Evolutionary conservation across 805 yeast genomes (phyloP), one percentile per base, ranked within the genome.

Genomic region (Zygosaccharomyces lentus): DNA sequence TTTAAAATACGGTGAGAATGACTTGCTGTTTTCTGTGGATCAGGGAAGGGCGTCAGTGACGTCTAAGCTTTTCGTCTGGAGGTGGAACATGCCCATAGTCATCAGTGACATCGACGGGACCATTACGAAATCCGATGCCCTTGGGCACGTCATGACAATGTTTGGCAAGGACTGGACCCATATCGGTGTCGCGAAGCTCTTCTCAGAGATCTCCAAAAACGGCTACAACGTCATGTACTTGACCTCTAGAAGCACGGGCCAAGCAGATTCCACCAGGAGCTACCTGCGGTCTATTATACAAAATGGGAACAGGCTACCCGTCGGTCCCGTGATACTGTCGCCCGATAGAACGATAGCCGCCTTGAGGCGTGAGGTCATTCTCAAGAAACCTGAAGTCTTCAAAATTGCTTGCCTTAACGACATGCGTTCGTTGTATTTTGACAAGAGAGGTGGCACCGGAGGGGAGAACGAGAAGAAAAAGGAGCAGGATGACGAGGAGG

Each of bases 281-380:
- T 93, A 93, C 60, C 70, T 93, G 35, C 72, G 77, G 47, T 84
- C 88, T 27, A 82, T 93, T 17, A 77, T 73, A 25, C 99, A 93
- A 63, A 82, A 81, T 40, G 89, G 88, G 1, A 70, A 75, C 47
- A 75, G 73, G 44, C 67, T 93, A 31, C 99, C 99, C 0, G 63
- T 66, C 5, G 99, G 99, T 0, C 99, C 99, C 0, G 99, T 93
- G 9, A 88, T 93, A 35, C 69, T 93, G 42, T 86, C 96, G 29
- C 99, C 99, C 0, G 99, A 93, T 67, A 69, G 99, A 56, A 91
- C 98, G 0, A 87, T 93, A 71, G 98, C 98, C 2, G 99, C 99
- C 0, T 69, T 93, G 45, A 77, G 78, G 56, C 75, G 99, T 52
- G 99, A 93, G 62, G 95, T 93, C 23, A 91, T 93, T 37, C 69